Percentiles rank a stretch among this genome's conserved stretches.
These are phyloP conservation scores for Neurospora discreta DNA, from an alignment of 495 filamentous ascomycete species.

Conservation along the genomic window DNA sequence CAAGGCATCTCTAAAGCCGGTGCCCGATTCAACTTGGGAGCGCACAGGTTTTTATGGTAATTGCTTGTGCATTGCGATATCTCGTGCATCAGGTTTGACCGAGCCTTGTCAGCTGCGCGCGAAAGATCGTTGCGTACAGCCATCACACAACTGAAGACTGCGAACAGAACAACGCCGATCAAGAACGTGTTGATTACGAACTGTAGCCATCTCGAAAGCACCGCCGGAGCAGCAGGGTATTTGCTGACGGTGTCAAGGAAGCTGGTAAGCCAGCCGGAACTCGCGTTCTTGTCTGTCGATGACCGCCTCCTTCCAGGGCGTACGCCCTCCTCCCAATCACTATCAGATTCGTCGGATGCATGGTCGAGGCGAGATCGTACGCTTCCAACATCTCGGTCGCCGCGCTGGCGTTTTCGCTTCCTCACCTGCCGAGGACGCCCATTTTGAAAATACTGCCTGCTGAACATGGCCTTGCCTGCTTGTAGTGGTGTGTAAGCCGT, in stretches of 20 bases:
- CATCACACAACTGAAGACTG: constrained; percentile 56
- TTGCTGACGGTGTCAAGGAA: constrained; percentile 60
- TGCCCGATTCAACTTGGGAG: constrained; percentile 39
- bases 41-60: constrained; percentile 66
- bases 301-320: constrained; percentile 15
- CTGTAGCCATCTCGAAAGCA: constrained; percentile 77
- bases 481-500: constrained; percentile 28
- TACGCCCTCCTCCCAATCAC: constrained; percentile 17
- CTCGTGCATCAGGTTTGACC: constrained; percentile 52
- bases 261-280: constrained; percentile 31
- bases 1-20: constrained; percentile 68
- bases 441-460: constrained; percentile 19
- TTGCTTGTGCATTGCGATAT: constrained; percentile 60
- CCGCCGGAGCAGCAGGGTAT: constrained; percentile 76
- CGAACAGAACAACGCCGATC: constrained; percentile 52
- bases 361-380: constrained; percentile 28
- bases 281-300: constrained; percentile 13
- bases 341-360: constrained; percentile 49
- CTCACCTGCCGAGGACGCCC: constrained; percentile 36
- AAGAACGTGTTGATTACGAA: constrained; percentile 68
- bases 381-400: constrained; percentile 33
- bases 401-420: constrained; percentile 33
- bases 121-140: constrained; percentile 69
- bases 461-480: constrained; percentile 25
- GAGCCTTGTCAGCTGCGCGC: constrained; percentile 52